Conservation (phyloP, 1,284 basidiomycete species). For the Ustilago crameri region DNA sequence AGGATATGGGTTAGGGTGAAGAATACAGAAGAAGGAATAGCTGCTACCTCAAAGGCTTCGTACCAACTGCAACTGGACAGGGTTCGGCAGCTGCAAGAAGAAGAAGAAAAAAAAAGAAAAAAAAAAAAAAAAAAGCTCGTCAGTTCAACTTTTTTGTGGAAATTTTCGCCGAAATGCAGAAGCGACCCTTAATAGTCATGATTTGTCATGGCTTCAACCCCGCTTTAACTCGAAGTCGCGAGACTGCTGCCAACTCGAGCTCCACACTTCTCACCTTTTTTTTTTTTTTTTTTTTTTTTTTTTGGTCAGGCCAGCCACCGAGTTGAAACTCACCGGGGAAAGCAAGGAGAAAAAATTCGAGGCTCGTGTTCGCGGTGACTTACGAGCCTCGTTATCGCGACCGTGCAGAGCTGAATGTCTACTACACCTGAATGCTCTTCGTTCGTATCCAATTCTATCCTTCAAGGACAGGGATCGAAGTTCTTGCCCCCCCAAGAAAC, state of each 20-base stretch:
- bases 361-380: neutral
- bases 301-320: neutral
- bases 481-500: neutral
- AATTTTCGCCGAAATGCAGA: constrained; percentile 17
- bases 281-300: constrained; percentile 6
- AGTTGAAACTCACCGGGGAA: neutral
- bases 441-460: neutral
- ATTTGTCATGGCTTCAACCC: constrained; percentile 24
- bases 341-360: no score
- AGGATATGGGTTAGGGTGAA: constrained; percentile 1
- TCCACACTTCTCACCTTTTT: neutral
- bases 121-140: no score
- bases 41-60: neutral
- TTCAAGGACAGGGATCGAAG: neutral
- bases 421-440: neutral
- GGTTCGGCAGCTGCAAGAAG: constrained; percentile 12
- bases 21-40: neutral
- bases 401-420: neutral
- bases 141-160: constrained; percentile 17
- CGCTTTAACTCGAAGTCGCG: neutral
- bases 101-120: constrained; percentile 15
- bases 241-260: neutral
- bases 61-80: neutral
- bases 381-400: neutral
- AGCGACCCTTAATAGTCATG: constrained; percentile 17